phyloP scores from a whole-genome alignment of 140 eudicot species.

The Bidens hawaiensis region DNA sequence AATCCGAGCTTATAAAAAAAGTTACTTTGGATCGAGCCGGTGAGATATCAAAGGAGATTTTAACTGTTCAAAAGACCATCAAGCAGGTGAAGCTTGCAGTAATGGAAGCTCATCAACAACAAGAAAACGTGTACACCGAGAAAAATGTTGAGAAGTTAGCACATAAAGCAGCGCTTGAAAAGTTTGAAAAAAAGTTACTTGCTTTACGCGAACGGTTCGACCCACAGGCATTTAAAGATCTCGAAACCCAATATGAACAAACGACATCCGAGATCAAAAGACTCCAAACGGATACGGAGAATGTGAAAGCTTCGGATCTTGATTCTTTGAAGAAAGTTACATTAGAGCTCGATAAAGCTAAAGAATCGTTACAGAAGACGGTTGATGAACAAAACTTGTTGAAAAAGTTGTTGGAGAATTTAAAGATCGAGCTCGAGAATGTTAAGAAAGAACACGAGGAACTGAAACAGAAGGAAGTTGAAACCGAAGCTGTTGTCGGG shows the following conservation, averaged over 20 bases:
- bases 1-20: constrained; percentile 46
- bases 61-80: constrained; percentile 43
- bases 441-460: constrained; percentile 70
- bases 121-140: constrained; percentile 44
- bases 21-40: constrained; percentile 41
- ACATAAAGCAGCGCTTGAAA: constrained; percentile 68
- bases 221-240: constrained; percentile 41
- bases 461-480: constrained; percentile 64
- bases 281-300: constrained; percentile 50
- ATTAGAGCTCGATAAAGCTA: constrained; percentile 72
- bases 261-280: constrained; percentile 49
- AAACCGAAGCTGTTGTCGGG: constrained; percentile 71
- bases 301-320: constrained; percentile 53
- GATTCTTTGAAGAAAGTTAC: constrained; percentile 60
- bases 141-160: constrained; percentile 64
- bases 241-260: constrained; percentile 51
- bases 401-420: constrained; percentile 54
- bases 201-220: constrained; percentile 50
- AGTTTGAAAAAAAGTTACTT: constrained; percentile 53
- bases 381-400: constrained; percentile 64
- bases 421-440: constrained; percentile 61
- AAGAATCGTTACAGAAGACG: constrained; percentile 74
- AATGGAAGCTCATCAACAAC: constrained; percentile 51
- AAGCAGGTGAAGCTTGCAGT: constrained; percentile 57
- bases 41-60: constrained; percentile 60